Base-by-base conservation (phyloP, 1,139 yeast species). In the Magnusiomyces paraingens region DNA sequence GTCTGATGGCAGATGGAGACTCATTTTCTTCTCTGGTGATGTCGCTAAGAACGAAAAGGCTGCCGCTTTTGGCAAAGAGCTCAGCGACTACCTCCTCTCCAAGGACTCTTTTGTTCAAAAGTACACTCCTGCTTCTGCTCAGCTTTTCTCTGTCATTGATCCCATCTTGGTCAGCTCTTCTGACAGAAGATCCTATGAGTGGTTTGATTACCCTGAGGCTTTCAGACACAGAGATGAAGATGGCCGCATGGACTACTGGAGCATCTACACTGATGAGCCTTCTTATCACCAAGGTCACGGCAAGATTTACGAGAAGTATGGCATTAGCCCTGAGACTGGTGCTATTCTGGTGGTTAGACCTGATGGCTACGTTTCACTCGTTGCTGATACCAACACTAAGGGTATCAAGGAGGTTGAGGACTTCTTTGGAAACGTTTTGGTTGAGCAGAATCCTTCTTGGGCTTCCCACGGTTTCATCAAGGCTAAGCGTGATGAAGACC, bases 361-460 rank as follows among this genome's bases (percentile, higher is more conserved):
- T n/a, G 74, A 71, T 60, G 72, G 73, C 2, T 69, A 71, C 51
- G 68, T 70, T 32, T 64, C 72, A 18, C 47, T 58, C 32, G 69
- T 68, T 18, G 57, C 64, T 17, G 63, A 61, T 29, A 60, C 59
- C 29, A 58, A 62, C 15, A 46, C 47, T 18, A 54, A 52, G 11
- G 70, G 70, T 21, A 60, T 65, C 48, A 52, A 59, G 15, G 57
- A 61, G 43, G 61, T 69, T 51, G 63, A 60, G 29, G 36, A 52
- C 3, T 68, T 64, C 56, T 69, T 69, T 57, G 56, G 59, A 38
- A 47, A 52, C 5, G 62, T 68, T 45, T 58, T 69, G 69, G 49
- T 62, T 32, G 61, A 63, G 12, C 70, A 65, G 53, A 53, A 53
- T 43, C 49, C 49, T 6, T 57, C 60, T n/a, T 54, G 57, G 52